phyloP scores from a whole-genome alignment of 768 basidiomycete species.

The Pleurotus sapidus region DNA sequence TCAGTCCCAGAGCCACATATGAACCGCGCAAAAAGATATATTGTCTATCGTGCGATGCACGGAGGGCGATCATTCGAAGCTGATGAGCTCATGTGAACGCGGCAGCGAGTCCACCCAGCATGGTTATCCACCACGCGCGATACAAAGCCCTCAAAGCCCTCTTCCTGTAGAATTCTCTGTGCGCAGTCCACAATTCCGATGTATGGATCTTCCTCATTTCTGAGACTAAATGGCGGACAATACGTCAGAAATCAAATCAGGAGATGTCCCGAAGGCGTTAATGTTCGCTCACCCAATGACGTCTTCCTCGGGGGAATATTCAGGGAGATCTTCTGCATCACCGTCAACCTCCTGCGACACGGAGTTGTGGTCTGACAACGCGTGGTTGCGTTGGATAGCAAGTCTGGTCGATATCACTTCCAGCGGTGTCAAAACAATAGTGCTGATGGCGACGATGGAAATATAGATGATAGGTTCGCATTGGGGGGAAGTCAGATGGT shows the following conservation, averaged over 20 bases:
- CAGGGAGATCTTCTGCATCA: slow-evolving; percentile 54
- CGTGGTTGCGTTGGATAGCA: slow-evolving; percentile 83
- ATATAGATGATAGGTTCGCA: slow-evolving; percentile 57
- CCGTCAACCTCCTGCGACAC: slow-evolving; percentile 72
- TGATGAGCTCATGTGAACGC: slow-evolving; percentile 40
- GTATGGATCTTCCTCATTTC: slow-evolving; percentile 80
- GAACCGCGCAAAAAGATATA: neutral
- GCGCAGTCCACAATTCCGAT: slow-evolving; percentile 70
- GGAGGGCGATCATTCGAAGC: neutral
- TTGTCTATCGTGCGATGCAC: neutral
- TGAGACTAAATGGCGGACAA: slow-evolving; percentile 41
- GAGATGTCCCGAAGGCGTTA: slow-evolving; percentile 1
- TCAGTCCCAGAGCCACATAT: slow-evolving; percentile 4
- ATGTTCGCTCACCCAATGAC: slow-evolving; percentile 67
- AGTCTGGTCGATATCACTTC: slow-evolving; percentile 79
- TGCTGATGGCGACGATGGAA: slow-evolving; percentile 52
- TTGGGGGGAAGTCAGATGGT: slow-evolving; percentile 39
- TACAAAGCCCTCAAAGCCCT: slow-evolving; percentile 72
- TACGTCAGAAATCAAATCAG: slow-evolving; percentile 3
- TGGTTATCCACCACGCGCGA: slow-evolving; percentile 84
- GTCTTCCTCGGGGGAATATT: slow-evolving; percentile 73
- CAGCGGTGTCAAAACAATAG: slow-evolving; percentile 63
- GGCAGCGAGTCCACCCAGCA: slow-evolving; percentile 58
- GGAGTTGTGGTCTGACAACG: slow-evolving; percentile 70
- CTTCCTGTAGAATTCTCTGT: slow-evolving; percentile 75